Base-by-base conservation (phyloP, 1,284 basidiomycete species). In the Boletus sp. region DNA sequence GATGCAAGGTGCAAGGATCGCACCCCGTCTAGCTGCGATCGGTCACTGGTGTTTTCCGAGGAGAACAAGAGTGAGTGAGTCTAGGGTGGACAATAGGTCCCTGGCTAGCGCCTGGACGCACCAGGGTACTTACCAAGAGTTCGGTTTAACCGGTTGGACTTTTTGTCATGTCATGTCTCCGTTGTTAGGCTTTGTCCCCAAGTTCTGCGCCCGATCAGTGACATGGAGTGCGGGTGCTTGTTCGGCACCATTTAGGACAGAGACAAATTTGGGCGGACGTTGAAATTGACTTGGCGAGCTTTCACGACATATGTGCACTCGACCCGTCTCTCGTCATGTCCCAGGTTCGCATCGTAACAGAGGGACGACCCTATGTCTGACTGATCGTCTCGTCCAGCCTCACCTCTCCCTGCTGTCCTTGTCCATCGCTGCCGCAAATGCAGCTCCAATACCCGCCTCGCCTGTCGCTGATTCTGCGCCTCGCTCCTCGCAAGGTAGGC, bases 341-440 rank as follows among this genome's bases (percentile, higher is more conserved):
- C 53, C 60, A 66, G 52, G 57, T 57, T 29, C 39, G 61, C 50
- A 35, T 49, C 25, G 22, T 20, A 7, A 25, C 1, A 17, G 4
- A 4, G 4, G 13, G 5, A 0, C 23, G 25, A 35, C 8, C 17
- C 8, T 9, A 35, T n/a, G 17, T 3, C 23, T 20, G 35, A 38
- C 48, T 43, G 59, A 56, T 40, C 32, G 25, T 39, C 22, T 30
- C 16, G 22, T 1, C 25, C 57, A 60, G 33, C 30, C 51, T 20
- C 51, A 50, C 39, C 60, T 68, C 36, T 83, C 80, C 57, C 69
- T 88, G 29, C 75, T 87, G 34, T 85, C 84, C 8, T 69, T 87
- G 48, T 85, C 84, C 51, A 70, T 82, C 43, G 81, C 75, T 5
- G 81, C 81, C 12, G 71, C 74, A 34, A 73, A 58, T 49, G 77